These are phyloP conservation scores for Platanthera guangdongensis DNA, from an alignment of 106 monocot genomes.

Conservation along the genomic window DNA sequence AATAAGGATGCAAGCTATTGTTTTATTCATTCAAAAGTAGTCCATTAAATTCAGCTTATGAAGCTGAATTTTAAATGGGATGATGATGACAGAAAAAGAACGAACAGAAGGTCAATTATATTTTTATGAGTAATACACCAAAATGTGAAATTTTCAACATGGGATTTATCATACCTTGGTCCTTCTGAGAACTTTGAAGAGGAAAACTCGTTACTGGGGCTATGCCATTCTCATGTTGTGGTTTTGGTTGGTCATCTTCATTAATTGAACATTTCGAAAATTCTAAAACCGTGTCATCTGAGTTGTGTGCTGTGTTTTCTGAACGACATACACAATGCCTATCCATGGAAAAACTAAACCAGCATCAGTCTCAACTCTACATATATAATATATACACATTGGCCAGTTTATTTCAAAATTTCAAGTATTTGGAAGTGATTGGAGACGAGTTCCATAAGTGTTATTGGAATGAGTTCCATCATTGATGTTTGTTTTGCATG, in stretches of 20 bases:
- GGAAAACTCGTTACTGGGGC: slow-evolving; percentile 35
- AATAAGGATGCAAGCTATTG: background rate
- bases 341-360: slow-evolving; percentile 4
- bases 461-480: background rate
- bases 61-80: background rate
- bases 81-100: background rate
- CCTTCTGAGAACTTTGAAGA: slow-evolving; percentile 39
- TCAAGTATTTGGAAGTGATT: background rate
- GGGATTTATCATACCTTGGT: slow-evolving; percentile 19
- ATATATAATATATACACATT: background rate
- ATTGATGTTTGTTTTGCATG: background rate
- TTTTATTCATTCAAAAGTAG: background rate
- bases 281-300: slow-evolving; percentile 31
- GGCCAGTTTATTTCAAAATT: slow-evolving; percentile 4
- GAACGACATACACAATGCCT: slow-evolving; percentile 48
- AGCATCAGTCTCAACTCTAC: background rate
- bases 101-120: background rate
- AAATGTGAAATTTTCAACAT: background rate
- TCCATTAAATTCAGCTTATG: background rate
- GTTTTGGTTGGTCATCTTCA: slow-evolving; percentile 23
- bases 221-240: slow-evolving; percentile 14
- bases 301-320: slow-evolving; percentile 27
- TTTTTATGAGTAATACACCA: background rate
- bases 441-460: background rate
- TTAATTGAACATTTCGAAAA: slow-evolving; percentile 49